phyloP scores from a whole-genome alignment of 2,329 filamentous ascomycete genomes.

The Phoma sp. region DNA sequence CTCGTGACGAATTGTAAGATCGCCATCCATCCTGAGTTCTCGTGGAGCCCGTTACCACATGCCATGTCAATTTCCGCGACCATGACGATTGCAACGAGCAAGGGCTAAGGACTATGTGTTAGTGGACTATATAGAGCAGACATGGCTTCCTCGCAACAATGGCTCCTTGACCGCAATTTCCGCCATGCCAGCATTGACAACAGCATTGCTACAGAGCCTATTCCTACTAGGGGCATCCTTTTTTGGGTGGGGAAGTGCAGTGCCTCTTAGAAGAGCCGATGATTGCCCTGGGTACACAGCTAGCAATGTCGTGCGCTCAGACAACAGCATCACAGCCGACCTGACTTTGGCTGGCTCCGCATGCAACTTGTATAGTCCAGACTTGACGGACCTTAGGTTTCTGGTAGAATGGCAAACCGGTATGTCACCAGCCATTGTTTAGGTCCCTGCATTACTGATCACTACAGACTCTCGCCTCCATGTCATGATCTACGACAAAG shows the following conservation, averaged over 20 bases:
- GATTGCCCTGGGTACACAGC: slow-evolving; percentile 73
- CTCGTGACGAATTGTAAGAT: slow-evolving; percentile 45
- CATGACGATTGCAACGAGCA: slow-evolving; percentile 24
- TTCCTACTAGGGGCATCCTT: slow-evolving; percentile 33
- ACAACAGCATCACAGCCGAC: slow-evolving; percentile 69
- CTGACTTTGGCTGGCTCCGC: slow-evolving; percentile 72
- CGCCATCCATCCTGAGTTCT: slow-evolving; percentile 19
- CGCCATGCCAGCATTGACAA: slow-evolving; percentile 31
- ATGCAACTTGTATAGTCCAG: slow-evolving; percentile 66
- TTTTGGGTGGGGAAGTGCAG: slow-evolving; percentile 29
- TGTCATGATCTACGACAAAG: slow-evolving; percentile 74
- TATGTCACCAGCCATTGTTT: slow-evolving; percentile 32
- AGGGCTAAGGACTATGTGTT: slow-evolving; percentile 35
- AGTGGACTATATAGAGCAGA: slow-evolving; percentile 45
- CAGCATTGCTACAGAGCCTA: slow-evolving; percentile 32
- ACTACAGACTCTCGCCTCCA: slow-evolving; percentile 68
- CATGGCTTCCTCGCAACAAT: slow-evolving; percentile 33
- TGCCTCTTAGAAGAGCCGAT: slow-evolving; percentile 29
- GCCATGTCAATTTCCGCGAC: slow-evolving; percentile 11
- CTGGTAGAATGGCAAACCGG: slow-evolving; percentile 67
- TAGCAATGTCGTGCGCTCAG: slow-evolving; percentile 62
- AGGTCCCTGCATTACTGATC: slow-evolving; percentile 5
- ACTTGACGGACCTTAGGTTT: slow-evolving; percentile 63
- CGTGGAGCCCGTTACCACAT: slow-evolving; percentile 22
- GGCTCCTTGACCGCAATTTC: slow-evolving; percentile 24